Evolutionary conservation across 805 yeast species (phyloP), one percentile per base, ranked within the genome.

Genomic region (Candida succiphila): DNA sequence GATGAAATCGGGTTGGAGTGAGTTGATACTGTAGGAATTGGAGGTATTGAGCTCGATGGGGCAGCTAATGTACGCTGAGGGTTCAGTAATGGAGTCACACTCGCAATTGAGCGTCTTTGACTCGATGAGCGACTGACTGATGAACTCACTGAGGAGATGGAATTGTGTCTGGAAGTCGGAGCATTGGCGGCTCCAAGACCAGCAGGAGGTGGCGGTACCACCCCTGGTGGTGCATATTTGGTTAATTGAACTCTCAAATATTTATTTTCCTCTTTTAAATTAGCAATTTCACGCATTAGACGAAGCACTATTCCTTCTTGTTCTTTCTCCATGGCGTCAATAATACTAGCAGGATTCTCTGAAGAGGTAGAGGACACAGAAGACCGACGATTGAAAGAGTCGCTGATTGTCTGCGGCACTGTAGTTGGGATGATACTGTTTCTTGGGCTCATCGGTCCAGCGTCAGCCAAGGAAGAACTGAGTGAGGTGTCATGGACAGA

Each of bases 221-320:
- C 5, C 13, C 22, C 3, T 12, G 19, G 16, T 10, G 17, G 14
- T 48, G 40, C 36, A 17, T 33, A 37, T 28, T 42, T 43, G 2
- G 50, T 36, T 7, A 60, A 34, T 30, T 53, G 56, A 15, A 49
- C 52, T 44, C 52, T 60, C 30, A 72, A 52, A 8, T 45, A 39
- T 27, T 60, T 60, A 42, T 70, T 73, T 43, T 77, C 84, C 14
- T 70, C 72, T 41, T 67, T 70, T 39, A 79, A 52, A 6, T 42
- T 37, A 18, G 61, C 61, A 24, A 80, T 77, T 48, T 79, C 85
- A 34, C 69, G 67, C 73, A 77, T 78, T 27, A 79, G 57, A 49
- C 67, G 70, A 46, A 78, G 57, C 15, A 79, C 87, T 17, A 78
- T 75, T 3, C 82, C 84, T 46, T 80, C 88, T 50, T 80, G 87